A percentile compares a stretch with the other conserved stretches of the same genome.
These are phyloP conservation scores for Tympanopsis confertula DNA, from an alignment of 2,329 filamentous ascomycete genomes.

Conservation along the genomic window DNA sequence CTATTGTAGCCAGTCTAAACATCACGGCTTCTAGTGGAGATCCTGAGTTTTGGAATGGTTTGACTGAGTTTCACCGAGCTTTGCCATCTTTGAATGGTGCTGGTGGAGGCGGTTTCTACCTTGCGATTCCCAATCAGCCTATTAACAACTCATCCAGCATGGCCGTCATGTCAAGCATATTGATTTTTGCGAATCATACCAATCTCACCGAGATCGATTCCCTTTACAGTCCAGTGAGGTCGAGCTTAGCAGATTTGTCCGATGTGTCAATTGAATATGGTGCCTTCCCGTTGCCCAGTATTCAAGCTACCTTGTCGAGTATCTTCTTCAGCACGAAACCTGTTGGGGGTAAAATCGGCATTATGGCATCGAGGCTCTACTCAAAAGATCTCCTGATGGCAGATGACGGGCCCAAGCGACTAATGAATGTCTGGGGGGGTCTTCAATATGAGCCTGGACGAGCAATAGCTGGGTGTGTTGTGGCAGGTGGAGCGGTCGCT, in stretches of 20 bases:
- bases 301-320: too few species aligned
- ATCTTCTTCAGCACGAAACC: too few species aligned
- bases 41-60: slow-evolving; percentile 17
- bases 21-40: slow-evolving; percentile 14
- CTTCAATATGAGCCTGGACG: background rate
- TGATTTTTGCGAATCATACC: too few species aligned
- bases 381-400: background rate
- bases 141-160: too few species aligned
- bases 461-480: background rate
- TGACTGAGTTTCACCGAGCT: slow-evolving; percentile 24
- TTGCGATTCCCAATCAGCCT: slow-evolving; percentile 17
- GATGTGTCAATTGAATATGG: too few species aligned
- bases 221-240: too few species aligned
- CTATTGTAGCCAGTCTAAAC: slow-evolving; percentile 13
- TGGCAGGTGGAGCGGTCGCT: background rate
- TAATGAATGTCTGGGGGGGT: background rate
- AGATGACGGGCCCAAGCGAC: background rate
- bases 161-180: too few species aligned
- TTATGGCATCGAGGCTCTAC: background rate
- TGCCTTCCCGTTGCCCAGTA: too few species aligned
- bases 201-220: too few species aligned
- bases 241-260: too few species aligned
- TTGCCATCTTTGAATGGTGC: slow-evolving; percentile 31
- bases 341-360: too few species aligned
- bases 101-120: slow-evolving; percentile 22